Conservation (phyloP, 768 basidiomycete species). For the Leccinum variicolor region DNA sequence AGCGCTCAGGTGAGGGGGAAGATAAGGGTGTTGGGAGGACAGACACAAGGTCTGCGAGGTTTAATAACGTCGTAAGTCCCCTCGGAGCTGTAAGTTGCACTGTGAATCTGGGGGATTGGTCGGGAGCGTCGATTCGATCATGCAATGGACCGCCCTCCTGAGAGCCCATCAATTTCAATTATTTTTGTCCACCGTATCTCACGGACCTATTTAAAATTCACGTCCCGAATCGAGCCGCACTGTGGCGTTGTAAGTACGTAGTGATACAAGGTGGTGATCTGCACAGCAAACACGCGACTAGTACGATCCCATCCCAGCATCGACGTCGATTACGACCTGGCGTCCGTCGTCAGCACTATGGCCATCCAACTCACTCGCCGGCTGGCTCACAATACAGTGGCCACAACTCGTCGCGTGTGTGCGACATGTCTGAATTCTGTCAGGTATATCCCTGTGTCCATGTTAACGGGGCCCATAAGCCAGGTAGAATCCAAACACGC, state of each 20-base stretch:
- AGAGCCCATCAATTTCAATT: conserved; percentile 14
- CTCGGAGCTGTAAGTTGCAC: background rate
- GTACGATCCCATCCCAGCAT: background rate
- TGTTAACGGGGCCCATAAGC: conserved; percentile 1
- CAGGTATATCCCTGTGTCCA: conserved; percentile 68
- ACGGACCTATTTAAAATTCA: background rate
- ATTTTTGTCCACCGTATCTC: conserved; percentile 10
- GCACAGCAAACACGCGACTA: background rate
- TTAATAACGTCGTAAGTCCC: background rate
- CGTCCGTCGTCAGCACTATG: conserved; percentile 4
- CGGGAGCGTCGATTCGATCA: background rate
- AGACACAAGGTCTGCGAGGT: background rate
- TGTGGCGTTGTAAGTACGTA: background rate
- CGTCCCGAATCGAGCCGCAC: background rate
- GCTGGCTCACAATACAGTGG: conserved; percentile 69
- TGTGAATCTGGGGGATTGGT: background rate
- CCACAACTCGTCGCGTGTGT: conserved; percentile 70
- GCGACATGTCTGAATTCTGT: conserved; percentile 75
- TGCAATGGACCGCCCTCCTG: background rate
- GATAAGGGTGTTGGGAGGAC: background rate
- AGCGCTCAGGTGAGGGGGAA: background rate
- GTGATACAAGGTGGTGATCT: background rate
- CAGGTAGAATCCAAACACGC: conserved; percentile 33
- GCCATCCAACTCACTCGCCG: background rate
- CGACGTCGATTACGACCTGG: conserved; percentile 8